Base-by-base conservation (phyloP, 768 basidiomycete species). In the Cubamyces sp. region DNA sequence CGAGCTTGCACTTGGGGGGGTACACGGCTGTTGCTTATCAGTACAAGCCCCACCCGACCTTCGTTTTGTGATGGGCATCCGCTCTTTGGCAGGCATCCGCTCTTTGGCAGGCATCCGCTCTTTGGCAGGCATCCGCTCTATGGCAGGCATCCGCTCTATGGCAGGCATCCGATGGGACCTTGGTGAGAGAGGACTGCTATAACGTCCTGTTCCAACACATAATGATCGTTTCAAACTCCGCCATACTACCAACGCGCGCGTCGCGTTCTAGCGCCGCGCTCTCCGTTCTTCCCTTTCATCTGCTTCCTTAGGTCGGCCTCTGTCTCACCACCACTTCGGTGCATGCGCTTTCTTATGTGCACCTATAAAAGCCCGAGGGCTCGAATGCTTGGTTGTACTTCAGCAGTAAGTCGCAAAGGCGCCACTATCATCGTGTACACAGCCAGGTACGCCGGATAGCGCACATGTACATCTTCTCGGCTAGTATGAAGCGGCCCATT, bases 141-240 rank as follows among this genome's bases (percentile, higher is more conserved):
- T 30, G 28, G 28, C 28, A 30, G 28, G 28, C 8, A 30, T 30
- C n/a, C n/a, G n/a, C n/a, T n/a, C n/a, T n/a, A n/a, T n/a, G n/a
- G n/a, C n/a, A n/a, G n/a, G n/a, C n/a, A n/a, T n/a, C n/a, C n/a
- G n/a, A n/a, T n/a, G n/a, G n/a, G n/a, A n/a, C n/a, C n/a, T n/a
- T n/a, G n/a, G n/a, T n/a, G n/a, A n/a, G n/a, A n/a, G 55, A 55
- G 54, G 41, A 45, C 53, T 64, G 63, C 58, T 56, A 60, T 47
- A 55, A 55, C 59, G 56, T 53, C 63, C 54, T 60, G 57, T 54
- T 64, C 55, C 48, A 64, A 56, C 63, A 60, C 62, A 58, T 64
- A 64, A 64, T 59, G 57, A 30, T 25, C 50, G 40, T 28, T 64
- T 64, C 43, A 53, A 64, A 60, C 58, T 64, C 63, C 63, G 63